Evolutionary conservation across 306 rosid species (phyloP), one percentile per base, ranked within the genome.

Genomic region (Elaeagnus macrophylla): DNA sequence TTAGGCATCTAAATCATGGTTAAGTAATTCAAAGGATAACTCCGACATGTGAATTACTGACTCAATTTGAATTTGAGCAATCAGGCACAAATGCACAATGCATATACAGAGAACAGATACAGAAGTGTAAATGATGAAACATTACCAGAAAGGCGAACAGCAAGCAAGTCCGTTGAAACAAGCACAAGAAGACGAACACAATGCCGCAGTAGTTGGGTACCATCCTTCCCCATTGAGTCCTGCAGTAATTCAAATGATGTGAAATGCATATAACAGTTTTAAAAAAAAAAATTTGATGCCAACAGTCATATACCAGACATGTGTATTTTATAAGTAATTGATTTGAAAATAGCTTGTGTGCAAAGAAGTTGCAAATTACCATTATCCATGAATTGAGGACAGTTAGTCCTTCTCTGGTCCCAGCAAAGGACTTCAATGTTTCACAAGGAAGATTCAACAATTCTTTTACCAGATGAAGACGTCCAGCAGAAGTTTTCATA

Each of bases 221-320:
- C 88, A 60, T 86, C 96, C 85, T 93, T 93, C 65, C 99, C 99
- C 99, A 93, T 81, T 9, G 99, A 93, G 59, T 93, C 99, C 99
- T 93, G 68, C 67, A 44, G 54, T 17, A 46, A 56, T 37, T 63
- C 37, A 63, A 41, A 53, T 51, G 72, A 59, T 16, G 25, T 56
- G 70, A 13, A 60, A 35, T 57, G 53, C 60, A 61, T 15, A 70
- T 76, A 55, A 39, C 45, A 67, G 7, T 20, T 53, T n/a, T n/a
- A n/a, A 37, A 50, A 49, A 45, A 71, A 54, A 58, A 61, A 69
- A 47, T 18, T 51, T 36, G 32, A 50, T 37, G 45, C 43, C 20
- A 63, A 46, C 35, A 43, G 48, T 11, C 14, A 63, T 67, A 66
- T 48, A 43, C 25, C 54, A 64, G 39, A 49, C 6, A 52, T 18